Evolutionary conservation across 2,329 filamentous ascomycete genomes (phyloP).

Genomic region (Pyrenophora teres): DNA sequence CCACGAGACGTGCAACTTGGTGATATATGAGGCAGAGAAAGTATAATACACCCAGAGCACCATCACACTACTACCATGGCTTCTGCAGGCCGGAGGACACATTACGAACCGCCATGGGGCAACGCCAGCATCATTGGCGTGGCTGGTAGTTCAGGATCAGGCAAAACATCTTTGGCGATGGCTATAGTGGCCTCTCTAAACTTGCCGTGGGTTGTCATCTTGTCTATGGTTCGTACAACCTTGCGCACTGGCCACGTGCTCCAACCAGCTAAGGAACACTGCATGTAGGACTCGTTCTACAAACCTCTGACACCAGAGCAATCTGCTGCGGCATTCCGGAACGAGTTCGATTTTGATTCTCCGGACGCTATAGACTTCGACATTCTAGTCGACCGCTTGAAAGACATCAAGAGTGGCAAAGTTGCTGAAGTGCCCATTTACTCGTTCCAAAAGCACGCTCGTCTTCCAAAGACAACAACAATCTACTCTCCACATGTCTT

Average conservation of each 20-base stretch:
- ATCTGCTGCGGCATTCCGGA: slow-evolving; percentile 78
- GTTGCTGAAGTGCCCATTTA: slow-evolving; percentile 92
- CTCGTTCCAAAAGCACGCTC: slow-evolving; percentile 89
- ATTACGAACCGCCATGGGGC: slow-evolving; percentile 94
- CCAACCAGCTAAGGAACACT: slow-evolving; percentile 15
- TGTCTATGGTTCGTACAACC: slow-evolving; percentile 76
- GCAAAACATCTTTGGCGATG: slow-evolving; percentile 91
- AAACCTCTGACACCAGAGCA: slow-evolving; percentile 82
- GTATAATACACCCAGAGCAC: neutral
- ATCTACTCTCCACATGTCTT: slow-evolving; percentile 97
- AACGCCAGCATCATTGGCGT: slow-evolving; percentile 96
- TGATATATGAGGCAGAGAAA: slow-evolving; percentile 15
- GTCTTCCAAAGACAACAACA: slow-evolving; percentile 76
- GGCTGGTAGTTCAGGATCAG: slow-evolving; percentile 91
- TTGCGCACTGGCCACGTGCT: slow-evolving; percentile 30
- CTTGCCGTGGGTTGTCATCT: slow-evolving; percentile 95
- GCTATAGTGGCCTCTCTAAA: slow-evolving; percentile 89
- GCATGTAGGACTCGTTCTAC: slow-evolving; percentile 87
- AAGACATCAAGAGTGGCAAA: slow-evolving; percentile 86
- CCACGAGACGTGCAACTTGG: slow-evolving; percentile 7
- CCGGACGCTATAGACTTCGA: slow-evolving; percentile 96
- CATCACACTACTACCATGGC: slow-evolving; percentile 22
- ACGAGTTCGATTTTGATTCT: slow-evolving; percentile 95
- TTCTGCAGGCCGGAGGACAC: slow-evolving; percentile 53
- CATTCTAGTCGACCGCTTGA: slow-evolving; percentile 75